Base-by-base conservation (phyloP, 2,329 filamentous ascomycete genomes). In the Colletotrichum caudatum region DNA sequence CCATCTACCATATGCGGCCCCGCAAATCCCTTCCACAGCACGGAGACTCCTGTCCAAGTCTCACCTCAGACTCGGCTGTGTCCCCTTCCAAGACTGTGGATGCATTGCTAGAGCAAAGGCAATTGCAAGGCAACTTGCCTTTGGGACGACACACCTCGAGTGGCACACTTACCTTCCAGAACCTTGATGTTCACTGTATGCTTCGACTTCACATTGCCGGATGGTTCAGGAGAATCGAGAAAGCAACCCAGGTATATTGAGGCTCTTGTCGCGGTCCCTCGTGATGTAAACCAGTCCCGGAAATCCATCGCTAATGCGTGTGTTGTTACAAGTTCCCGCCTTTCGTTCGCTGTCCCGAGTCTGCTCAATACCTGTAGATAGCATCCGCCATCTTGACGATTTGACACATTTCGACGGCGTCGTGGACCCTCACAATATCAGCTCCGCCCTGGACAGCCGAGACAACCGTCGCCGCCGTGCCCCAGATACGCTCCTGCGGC, bases 391-490 rank as follows among this genome's bases (percentile, higher is more conserved):
- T 95, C 79, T 88, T 92, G 1, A 90, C 90, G 41, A 97, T 94
- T 81, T 94, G 88, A 51, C 83, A 86, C 95, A 98, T 98, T 84
- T 96, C 93, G 67, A 85, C 82, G 18, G 95, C 93, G 83, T 98
- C 95, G 82, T 99, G 96, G 53, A 99, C 94, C 63, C 96, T 87
- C 57, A 98, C 91, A 70, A 99, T 90, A 84, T 98, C 95, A 33
- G 95, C 95, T 3, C 96, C 96, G 8, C 94, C 94, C 73, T 92
- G 90, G 39, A 99, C 88, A 57, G 94, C 94, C 8, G 94, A 94
- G 3, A 93, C 92, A 11, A 98, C 93, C 0, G 94, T 93, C 14
- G 93, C 94, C 14, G 94, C 95, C 3, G 96, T 98, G 14, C 96
- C 96, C 90, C 91, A 96, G 11, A 88, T 86, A 73, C 95, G 88